Evolutionary conservation across 1,284 basidiomycete species (phyloP).

Genomic region (Baeospora myosura): DNA sequence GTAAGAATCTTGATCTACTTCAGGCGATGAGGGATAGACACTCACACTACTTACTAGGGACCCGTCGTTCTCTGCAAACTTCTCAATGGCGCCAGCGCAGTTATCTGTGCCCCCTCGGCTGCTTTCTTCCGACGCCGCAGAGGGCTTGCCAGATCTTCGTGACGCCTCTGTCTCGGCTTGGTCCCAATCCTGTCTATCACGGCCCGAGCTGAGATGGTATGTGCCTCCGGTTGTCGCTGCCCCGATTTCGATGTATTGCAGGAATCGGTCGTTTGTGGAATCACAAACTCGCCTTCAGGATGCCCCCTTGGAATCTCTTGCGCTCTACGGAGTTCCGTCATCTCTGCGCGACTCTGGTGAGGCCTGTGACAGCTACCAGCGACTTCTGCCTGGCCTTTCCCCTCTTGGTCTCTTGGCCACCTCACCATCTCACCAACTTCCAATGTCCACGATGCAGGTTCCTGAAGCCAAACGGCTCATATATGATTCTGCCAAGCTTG

Average conservation of each 20-base stretch:
- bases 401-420: constrained; percentile 63
- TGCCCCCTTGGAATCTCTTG: constrained; percentile 64
- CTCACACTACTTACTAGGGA: constrained; percentile 34
- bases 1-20: constrained; percentile 32
- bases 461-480: constrained; percentile 95
- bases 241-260: constrained; percentile 67
- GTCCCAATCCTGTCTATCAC: constrained; percentile 73
- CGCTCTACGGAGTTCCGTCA: constrained; percentile 82
- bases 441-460: constrained; percentile 82
- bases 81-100: constrained; percentile 24
- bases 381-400: constrained; percentile 55
- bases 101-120: constrained; percentile 25
- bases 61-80: constrained; percentile 45
- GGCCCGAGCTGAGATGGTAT: constrained; percentile 75
- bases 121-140: constrained; percentile 32
- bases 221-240: constrained; percentile 82
- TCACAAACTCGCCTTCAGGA: constrained; percentile 55
- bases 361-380: constrained; percentile 44
- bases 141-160: constrained; percentile 47
- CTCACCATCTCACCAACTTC: constrained; percentile 74
- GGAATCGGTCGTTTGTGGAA: constrained; percentile 77
- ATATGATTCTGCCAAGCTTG: constrained; percentile 95
- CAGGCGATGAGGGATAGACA: constrained; percentile 1
- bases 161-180: constrained; percentile 61
- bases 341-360: constrained; percentile 57